A percentile compares a stretch with the other conserved stretches of the same genome.
Conservation (phyloP, 129 eudicot genomes). For the Pulicaria dysenterica region DNA sequence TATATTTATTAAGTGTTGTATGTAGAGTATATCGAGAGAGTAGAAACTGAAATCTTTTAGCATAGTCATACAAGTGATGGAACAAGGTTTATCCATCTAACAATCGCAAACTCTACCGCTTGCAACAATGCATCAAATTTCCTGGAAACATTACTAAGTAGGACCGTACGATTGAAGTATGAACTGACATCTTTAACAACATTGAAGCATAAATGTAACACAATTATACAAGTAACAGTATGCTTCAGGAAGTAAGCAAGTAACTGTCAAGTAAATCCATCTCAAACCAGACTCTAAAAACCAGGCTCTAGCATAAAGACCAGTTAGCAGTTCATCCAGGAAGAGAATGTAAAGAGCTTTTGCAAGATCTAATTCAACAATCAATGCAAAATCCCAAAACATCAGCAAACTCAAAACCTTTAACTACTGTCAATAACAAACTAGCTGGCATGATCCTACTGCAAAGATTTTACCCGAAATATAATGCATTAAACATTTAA, state of each 20-base stretch:
- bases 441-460: constrained; percentile 7
- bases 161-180: not conserved
- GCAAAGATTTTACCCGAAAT: not conserved
- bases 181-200: not conserved
- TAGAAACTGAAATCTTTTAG: not conserved
- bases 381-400: not conserved
- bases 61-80: not conserved
- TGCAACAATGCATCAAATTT: not conserved
- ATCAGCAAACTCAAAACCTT: not conserved
- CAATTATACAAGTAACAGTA: not conserved
- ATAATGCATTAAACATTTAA: constrained; percentile 3
- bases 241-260: constrained; percentile 14
- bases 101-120: not conserved
- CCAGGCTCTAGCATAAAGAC: constrained; percentile 4
- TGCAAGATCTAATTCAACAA: not conserved
- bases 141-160: not conserved
- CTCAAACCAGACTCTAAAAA: constrained; percentile 6
- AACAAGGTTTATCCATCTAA: no score
- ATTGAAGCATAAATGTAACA: constrained; percentile 12
- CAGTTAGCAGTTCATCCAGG: not conserved
- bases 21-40: not conserved
- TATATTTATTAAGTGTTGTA: not conserved
- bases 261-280: constrained; percentile 1
- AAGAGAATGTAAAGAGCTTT: not conserved
- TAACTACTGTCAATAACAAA: constrained; percentile 11